Conservation (phyloP, 2,329 filamentous ascomycete species). For the Penicillium digitatum region DNA sequence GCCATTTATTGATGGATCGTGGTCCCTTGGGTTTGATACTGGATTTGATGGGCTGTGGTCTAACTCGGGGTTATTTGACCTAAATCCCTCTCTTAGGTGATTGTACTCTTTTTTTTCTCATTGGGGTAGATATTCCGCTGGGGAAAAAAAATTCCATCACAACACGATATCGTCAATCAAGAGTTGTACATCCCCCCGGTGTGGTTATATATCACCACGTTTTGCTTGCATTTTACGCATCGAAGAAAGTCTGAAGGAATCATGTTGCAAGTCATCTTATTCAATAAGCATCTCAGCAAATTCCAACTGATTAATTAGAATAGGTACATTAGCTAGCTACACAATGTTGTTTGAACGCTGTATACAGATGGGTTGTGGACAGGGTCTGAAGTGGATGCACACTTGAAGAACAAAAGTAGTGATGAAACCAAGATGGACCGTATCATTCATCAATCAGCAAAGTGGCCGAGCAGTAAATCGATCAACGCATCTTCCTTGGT, state of each 20-base stretch:
- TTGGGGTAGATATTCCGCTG: background rate
- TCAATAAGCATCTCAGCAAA: background rate
- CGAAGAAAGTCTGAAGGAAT: accelerated
- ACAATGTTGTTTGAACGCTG: background rate
- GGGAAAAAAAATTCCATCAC: too few species aligned
- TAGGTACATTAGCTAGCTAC: background rate
- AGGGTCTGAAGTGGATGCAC: background rate
- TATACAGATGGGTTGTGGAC: background rate
- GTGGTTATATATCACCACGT: background rate
- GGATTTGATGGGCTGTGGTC: constrained; percentile 33
- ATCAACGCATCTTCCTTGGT: constrained; percentile 25
- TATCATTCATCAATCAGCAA: background rate
- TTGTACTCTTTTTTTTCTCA: background rate
- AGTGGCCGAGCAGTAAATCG: constrained; percentile 17
- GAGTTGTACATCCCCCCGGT: too few species aligned
- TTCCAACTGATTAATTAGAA: background rate
- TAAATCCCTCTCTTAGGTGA: constrained; percentile 10
- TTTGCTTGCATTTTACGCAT: background rate
- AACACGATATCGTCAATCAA: too few species aligned
- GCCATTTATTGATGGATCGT: constrained; percentile 38
- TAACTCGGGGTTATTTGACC: constrained; percentile 19
- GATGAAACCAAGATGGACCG: background rate
- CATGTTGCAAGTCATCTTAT: background rate
- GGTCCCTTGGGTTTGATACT: constrained; percentile 35
- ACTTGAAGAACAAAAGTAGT: too few species aligned